Evolutionary conservation across 768 basidiomycete species (phyloP).

Genomic region (Podaxis sp.): DNA sequence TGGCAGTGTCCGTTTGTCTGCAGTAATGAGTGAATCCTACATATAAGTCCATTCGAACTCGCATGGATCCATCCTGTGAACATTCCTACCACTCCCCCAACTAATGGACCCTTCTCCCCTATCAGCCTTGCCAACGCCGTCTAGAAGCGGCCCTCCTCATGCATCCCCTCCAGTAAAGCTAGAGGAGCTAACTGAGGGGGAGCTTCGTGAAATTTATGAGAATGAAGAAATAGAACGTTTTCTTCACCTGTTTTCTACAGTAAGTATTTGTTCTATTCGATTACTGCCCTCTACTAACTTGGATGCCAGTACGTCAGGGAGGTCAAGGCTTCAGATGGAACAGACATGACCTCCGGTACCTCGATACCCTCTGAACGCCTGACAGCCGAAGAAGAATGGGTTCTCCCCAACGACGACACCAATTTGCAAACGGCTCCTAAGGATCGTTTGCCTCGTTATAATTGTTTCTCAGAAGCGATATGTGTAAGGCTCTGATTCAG

Average conservation of each 20-base stretch:
- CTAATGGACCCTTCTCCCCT: background rate
- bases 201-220: constrained; percentile 60
- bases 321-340: constrained; percentile 35
- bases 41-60: background rate
- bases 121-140: background rate
- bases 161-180: background rate
- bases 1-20: background rate
- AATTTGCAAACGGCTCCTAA: background rate
- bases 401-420: background rate
- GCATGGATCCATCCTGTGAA: background rate
- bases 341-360: constrained; percentile 10
- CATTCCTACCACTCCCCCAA: background rate
- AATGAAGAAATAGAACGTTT: constrained; percentile 65
- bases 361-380: background rate
- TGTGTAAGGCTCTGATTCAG: constrained; percentile 20
- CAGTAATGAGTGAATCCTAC: background rate
- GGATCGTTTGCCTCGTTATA: background rate
- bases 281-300: background rate
- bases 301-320: constrained; percentile 56
- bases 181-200: constrained; percentile 45
- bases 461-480: constrained; percentile 27
- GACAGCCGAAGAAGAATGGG: constrained; percentile 19
- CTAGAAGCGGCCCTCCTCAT: constrained; percentile 8
- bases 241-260: constrained; percentile 58
- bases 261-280: constrained; percentile 30